Percentiles rank a stretch among this genome's conserved stretches.
Conservation (phyloP, 805 yeast genomes). For the Kuraishia hungarica region DNA sequence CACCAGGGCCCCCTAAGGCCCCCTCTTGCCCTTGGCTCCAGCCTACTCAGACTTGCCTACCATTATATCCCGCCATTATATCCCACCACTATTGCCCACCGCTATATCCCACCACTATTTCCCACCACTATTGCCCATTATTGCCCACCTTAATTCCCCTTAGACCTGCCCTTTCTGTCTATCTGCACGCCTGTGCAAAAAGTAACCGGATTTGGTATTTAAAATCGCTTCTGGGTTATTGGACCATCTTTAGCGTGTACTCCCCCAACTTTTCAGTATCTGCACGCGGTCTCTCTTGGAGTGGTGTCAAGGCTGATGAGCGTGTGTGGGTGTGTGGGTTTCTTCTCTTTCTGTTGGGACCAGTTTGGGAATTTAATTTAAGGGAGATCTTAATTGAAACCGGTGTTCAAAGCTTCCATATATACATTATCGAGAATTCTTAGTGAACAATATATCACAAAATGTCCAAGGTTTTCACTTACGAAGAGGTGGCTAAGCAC, state of each 20-base stretch:
- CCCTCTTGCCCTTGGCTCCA: no score
- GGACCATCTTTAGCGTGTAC: neutral
- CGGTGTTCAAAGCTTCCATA: neutral
- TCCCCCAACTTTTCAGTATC: neutral
- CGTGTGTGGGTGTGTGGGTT: neutral
- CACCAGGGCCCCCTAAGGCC: no score
- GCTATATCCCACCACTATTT: no score
- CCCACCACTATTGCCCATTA: no score
- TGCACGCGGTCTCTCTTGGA: neutral
- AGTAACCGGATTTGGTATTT: neutral
- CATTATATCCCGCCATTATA: no score
- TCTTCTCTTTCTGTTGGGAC: neutral
- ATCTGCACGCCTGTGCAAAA: neutral
- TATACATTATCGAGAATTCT: neutral
- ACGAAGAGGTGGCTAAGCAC: constrained; percentile 66
- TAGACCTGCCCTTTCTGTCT: neutral
- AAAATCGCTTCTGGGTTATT: neutral
- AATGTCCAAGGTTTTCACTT: constrained; percentile 48
- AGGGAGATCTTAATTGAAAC: neutral
- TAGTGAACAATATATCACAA: neutral
- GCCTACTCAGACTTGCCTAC: no score
- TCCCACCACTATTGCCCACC: no score
- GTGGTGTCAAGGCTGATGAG: neutral
- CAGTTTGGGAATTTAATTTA: neutral
- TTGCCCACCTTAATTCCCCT: no score